Evolutionary conservation across 306 rosid species (phyloP).

Genomic region (Vachellia collinsii): DNA sequence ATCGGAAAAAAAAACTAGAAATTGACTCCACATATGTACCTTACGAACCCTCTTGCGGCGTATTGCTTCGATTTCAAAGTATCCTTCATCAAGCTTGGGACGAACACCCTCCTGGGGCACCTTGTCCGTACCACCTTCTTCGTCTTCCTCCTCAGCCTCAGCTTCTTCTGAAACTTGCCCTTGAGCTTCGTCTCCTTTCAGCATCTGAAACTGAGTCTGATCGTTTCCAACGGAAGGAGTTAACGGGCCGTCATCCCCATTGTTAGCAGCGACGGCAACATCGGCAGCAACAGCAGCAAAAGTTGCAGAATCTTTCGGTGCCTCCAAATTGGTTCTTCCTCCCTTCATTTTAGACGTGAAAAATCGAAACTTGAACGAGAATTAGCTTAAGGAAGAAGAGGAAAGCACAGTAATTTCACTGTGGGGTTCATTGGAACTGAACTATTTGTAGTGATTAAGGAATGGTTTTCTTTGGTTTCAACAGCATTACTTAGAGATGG

Average conservation of each 20-base stretch:
- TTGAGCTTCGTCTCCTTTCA: conserved; percentile 33
- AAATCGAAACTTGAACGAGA: background rate
- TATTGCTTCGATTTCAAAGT: conserved; percentile 75
- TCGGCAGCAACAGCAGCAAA: conserved; percentile 1
- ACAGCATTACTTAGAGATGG: background rate
- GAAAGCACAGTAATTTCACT: background rate
- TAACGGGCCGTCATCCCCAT: conserved; percentile 20
- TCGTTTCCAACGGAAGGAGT: conserved; percentile 33
- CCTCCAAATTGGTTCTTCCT: conserved; percentile 50
- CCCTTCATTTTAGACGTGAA: conserved; percentile 42
- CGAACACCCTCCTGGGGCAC: conserved; percentile 41
- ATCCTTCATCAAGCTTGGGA: conserved; percentile 65
- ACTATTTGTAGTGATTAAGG: background rate
- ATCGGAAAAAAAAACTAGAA: background rate
- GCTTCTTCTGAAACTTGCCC: conserved; percentile 43
- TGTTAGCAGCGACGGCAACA: conserved; percentile 6
- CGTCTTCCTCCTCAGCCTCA: conserved; percentile 42
- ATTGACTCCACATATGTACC: conserved; percentile 38
- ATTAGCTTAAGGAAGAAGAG: background rate
- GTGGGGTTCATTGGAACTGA: background rate
- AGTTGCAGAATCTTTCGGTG: conserved; percentile 22
- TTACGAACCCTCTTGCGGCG: conserved; percentile 79
- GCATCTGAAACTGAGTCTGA: conserved; percentile 31
- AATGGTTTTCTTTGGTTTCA: background rate
- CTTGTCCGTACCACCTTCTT: conserved; percentile 36